Percentiles rank a stretch among this genome's conserved stretches.
Evolutionary conservation across 495 filamentous ascomycete genomes (phyloP).

Genomic region (Penicillium salamii): DNA sequence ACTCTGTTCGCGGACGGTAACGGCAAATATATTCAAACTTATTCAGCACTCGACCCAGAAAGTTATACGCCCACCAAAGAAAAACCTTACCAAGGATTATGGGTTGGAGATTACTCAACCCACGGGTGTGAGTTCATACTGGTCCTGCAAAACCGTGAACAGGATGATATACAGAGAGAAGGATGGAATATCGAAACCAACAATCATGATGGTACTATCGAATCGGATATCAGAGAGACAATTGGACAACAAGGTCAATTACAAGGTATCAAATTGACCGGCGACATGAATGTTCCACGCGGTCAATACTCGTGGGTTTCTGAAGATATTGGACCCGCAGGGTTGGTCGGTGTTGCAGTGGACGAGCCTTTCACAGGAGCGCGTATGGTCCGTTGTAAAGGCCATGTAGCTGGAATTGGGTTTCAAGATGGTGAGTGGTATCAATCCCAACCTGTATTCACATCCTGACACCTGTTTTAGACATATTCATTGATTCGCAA

Average conservation of each 20-base stretch:
- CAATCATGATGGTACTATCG: slow-evolving; percentile 5
- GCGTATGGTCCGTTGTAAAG: slow-evolving; percentile 69
- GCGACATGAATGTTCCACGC: slow-evolving; percentile 82
- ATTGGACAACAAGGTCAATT: slow-evolving; percentile 52
- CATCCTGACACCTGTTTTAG: slow-evolving; percentile 33
- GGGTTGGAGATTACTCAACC: slow-evolving; percentile 84
- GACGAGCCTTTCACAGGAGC: slow-evolving; percentile 71
- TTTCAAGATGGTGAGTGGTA: slow-evolving; percentile 63
- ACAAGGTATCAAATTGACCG: slow-evolving; percentile 85
- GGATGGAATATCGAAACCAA: background rate
- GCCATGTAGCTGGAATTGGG: slow-evolving; percentile 70
- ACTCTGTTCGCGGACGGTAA: slow-evolving; percentile 39
- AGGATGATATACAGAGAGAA: background rate
- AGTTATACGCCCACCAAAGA: slow-evolving; percentile 74
- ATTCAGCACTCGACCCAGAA: slow-evolving; percentile 66
- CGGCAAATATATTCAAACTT: slow-evolving; percentile 70
- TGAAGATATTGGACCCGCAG: slow-evolving; percentile 66
- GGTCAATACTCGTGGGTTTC: slow-evolving; percentile 79
- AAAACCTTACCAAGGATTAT: slow-evolving; percentile 84
- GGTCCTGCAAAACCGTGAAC: slow-evolving; percentile 64
- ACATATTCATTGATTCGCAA: slow-evolving; percentile 68
- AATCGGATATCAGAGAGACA: background rate
- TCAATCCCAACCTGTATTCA: background rate
- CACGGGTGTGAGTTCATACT: slow-evolving; percentile 90
- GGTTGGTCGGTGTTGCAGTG: slow-evolving; percentile 57